Evolutionary conservation across 257 asterid genomes (phyloP), one percentile per base, ranked within the genome.

Genomic region (Handroanthus guayacan): DNA sequence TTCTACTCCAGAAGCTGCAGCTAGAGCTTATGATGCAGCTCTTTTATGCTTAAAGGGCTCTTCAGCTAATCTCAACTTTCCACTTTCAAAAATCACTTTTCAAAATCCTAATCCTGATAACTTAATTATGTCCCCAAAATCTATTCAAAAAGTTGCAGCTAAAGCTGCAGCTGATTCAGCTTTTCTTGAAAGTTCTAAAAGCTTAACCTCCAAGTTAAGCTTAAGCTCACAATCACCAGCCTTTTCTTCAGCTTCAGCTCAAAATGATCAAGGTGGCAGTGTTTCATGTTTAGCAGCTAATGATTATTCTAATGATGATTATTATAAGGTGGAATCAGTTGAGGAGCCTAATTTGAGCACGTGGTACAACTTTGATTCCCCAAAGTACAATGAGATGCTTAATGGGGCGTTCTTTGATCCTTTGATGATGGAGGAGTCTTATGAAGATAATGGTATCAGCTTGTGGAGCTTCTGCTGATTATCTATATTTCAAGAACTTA

Each of bases 1-100:
- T 47, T 95, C 99, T 0, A 91, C 98, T 0, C 86, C 99, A 0
- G 99, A 95, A 78, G 97, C 97, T 9, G 99, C 99, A 3, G 99
- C 99, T 0, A 87, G 97, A 82, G 99, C 99, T 34, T 95, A 95
- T 44, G 99, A 95, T 70, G 99, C 97, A 3, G 99, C 98, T 0
- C 96, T 92, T 2, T 18, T 88, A 5, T 93, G 98, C 76, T 91
- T 93, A 3, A 93, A 87, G 58, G 97, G 97, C 56, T 44, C 93
- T 0, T 82, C 96, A 0, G 89, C 93, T 38, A 89, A 85, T 55
- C 86, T 93, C 50, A 93, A 91, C 70, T 93, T 93, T 75, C 98
- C 98, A 0, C 72, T 82, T 7, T 79, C 90, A 0, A 48, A 56
- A 12, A 5, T 6, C 5, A 2, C 50, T 0, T 16, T 4, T 20